These are phyloP conservation scores for Candida taoyuanica DNA, from an alignment of 805 yeast genomes.

Conservation along the genomic window DNA sequence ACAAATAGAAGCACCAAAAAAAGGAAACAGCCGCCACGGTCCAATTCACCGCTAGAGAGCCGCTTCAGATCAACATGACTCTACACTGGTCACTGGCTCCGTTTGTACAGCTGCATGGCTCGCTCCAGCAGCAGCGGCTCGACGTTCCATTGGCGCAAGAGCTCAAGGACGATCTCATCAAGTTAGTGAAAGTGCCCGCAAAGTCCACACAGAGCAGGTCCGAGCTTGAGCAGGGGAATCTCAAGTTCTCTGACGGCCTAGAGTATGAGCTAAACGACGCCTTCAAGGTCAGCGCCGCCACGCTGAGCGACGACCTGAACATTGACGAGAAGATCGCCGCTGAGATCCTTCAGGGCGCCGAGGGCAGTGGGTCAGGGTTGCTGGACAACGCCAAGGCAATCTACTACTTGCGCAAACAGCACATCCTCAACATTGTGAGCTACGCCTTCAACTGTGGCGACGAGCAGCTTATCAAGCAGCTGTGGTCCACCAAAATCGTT, in stretches of 20 bases:
- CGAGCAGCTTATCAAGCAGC: conserved; percentile 24
- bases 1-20: too few relatives aligned
- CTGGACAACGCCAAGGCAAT: conserved; percentile 62
- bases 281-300: conserved; percentile 56
- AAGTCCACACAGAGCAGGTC: conserved; percentile 46
- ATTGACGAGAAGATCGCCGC: conserved; percentile 77
- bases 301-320: conserved; percentile 58
- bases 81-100: conserved; percentile 22
- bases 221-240: conserved; percentile 40
- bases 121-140: conserved; percentile 14
- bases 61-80: conserved; percentile 19
- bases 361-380: conserved; percentile 40
- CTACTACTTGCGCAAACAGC: conserved; percentile 65
- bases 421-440: conserved; percentile 62
- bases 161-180: conserved; percentile 42
- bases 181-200: conserved; percentile 37
- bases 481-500: conserved; percentile 29
- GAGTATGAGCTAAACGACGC: conserved; percentile 58
- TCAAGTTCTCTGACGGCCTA: conserved; percentile 46
- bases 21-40: conserved; percentile 1
- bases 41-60: too few relatives aligned
- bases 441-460: conserved; percentile 31
- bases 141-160: conserved; percentile 17
- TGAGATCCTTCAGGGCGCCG: conserved; percentile 53
- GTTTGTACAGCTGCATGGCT: conserved; percentile 17